Evolutionary conservation across 192 early-diverging fungal species (phyloP), one percentile per base, ranked within the genome.

Genomic region (Entomortierella chlamydospora): DNA sequence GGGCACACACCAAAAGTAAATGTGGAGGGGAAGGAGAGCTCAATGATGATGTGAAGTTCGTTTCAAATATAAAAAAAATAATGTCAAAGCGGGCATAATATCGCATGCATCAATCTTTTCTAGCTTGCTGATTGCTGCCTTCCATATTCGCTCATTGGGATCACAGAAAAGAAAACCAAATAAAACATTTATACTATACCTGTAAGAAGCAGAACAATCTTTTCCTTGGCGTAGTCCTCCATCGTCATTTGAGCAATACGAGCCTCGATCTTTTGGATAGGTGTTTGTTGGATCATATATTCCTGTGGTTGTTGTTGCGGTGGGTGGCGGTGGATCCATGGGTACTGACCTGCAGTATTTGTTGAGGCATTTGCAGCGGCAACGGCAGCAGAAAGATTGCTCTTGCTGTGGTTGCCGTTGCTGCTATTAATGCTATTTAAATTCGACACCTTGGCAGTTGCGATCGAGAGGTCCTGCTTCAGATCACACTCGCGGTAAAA

Each of bases 221-320:
- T 79, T 58, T 79, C 76, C 42, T 79, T 79, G 42, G 61, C 29
- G 41, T 49, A 79, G 63, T 79, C 76, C 4, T 79, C 76, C 37
- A 65, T 52, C 5, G 68, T 56, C 76, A 79, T 70, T 28, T 64
- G 68, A 25, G 54, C 47, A 49, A 79, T 79, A 42, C 76, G 76
- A 28, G 23, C 45, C 17, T 65, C 39, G 52, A 79, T 79, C 63
- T 79, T 79, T n/a, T 59, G 39, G 26, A 79, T 65, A 7, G 76
- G 76, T 1, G 76, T 79, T 43, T 60, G 49, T 11, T 49, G 50
- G 7, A 49, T 11, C 37, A 31, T 33, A 37, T 42, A 11, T 15
- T 56, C 41, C 23, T 34, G n/a, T 10, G 4, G 34, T 7, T 37
- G 10, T 10, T 37, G 34, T 47, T 47, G 12, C 20, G 37, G 23